Conservation (phyloP, 78 protist species). For the Dictyostelium purpureum region DNA sequence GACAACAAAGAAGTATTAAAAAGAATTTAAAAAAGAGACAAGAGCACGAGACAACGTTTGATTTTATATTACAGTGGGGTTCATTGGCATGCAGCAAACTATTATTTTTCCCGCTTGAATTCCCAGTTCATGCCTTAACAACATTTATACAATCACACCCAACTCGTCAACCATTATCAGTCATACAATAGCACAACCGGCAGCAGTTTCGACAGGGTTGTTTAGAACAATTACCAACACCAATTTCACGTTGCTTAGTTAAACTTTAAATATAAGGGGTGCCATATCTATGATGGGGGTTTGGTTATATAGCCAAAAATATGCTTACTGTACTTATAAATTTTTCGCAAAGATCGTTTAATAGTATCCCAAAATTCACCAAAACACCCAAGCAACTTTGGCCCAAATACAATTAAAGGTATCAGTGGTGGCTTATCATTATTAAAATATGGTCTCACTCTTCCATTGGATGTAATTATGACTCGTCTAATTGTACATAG, state of each 20-base stretch:
- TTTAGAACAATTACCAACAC: not conserved
- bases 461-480: conserved; percentile 67
- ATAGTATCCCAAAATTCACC: conserved; percentile 3
- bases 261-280: conserved; percentile 37
- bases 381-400: not conserved
- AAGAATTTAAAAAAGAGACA: not conserved
- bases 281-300: conserved; percentile 70
- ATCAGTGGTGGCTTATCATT: not conserved
- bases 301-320: conserved; percentile 44
- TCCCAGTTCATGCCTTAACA: conserved; percentile 73
- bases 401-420: not conserved
- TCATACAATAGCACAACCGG: not conserved
- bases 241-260: not conserved
- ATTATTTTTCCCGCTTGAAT: conserved; percentile 54
- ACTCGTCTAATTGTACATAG: conserved; percentile 50
- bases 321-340: conserved; percentile 29
- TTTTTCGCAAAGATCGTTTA: conserved; percentile 39
- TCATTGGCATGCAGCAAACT: conserved; percentile 57
- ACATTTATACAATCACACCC: conserved; percentile 68
- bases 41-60: conserved; percentile 17
- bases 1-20: not conserved
- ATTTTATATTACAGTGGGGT: conserved; percentile 59
- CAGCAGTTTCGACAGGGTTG: not conserved
- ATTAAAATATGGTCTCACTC: conserved; percentile 39
- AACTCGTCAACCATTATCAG: conserved; percentile 40